Evolutionary conservation across 2,329 filamentous ascomycete genomes (phyloP), one percentile per base, ranked within the genome.

Genomic region (Colletotrichum sp.): DNA sequence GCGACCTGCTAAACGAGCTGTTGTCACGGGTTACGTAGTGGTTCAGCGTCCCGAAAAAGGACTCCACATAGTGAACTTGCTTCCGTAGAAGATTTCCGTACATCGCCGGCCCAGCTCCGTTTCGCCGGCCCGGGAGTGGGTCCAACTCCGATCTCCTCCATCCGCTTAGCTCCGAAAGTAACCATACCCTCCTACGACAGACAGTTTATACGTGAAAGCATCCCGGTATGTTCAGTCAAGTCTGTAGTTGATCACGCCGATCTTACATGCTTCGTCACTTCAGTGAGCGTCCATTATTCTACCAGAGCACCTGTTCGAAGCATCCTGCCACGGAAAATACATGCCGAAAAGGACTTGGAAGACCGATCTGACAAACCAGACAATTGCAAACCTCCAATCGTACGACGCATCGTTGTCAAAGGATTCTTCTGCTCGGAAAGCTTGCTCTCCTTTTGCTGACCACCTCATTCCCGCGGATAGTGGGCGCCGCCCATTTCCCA

Each of bases 21-120:
- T 43, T n/a, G 1, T 12, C 9, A 43, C 0, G 5, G 38, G 5
- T 1, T 12, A 0, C 2, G 3, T 2, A 10, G 9, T 2, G 38
- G 0, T n/a, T n/a, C 9, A 21, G 10, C n/a, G 43, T 10, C 6
- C 6, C n/a, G 9, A 24, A 21, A 0, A 2, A 52, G n/a, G 2
- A 13, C 43, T 21, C 4, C 2, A 52, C 4, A 52, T 13, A 13
- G 0, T 52, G 43, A 52, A 52, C 0, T 7, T 0, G 4, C 43
- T 52, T 3, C 43, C 12, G 6, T 24, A 21, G n/a, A 52, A 12
- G n/a, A 52, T 21, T 43, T 21, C n/a, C 43, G n/a, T 10, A 0
- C 55, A 7, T 28, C 24, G 55, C 55, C 55, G 24, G 13, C 24
- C 4, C 24, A 18, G 55, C 26, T 18, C 55, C 55, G 14, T 28